Conservation (phyloP, 345 rosid genomes). For the Carallia brachiata region DNA sequence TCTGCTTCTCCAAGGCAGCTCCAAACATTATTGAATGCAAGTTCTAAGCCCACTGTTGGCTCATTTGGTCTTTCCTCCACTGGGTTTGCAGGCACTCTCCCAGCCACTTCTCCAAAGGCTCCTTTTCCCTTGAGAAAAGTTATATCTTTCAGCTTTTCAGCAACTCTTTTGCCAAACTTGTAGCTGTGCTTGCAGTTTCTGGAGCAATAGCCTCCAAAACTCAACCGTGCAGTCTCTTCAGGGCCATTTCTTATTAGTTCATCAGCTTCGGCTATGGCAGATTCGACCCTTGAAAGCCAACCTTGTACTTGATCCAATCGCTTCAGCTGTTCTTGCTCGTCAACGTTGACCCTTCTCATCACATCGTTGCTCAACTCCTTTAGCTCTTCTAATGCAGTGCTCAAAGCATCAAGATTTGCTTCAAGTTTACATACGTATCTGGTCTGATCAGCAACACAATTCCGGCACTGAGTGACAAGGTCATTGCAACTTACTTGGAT, state of each 20-base stretch:
- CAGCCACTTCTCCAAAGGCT: too few species aligned
- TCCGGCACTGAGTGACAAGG: background rate
- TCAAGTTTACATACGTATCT: background rate
- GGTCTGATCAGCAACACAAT: background rate
- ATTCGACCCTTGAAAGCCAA: constrained; percentile 10
- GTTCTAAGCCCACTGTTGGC: too few species aligned
- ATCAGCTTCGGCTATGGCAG: background rate
- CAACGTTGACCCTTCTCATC: background rate
- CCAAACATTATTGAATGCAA: too few species aligned
- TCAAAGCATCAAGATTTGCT: background rate
- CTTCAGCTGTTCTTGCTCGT: background rate
- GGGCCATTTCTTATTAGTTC: background rate
- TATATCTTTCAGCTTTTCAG: too few species aligned
- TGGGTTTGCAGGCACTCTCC: too few species aligned
- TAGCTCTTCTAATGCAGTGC: background rate
- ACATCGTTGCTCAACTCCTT: background rate
- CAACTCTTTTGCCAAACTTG: background rate
- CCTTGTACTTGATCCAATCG: background rate
- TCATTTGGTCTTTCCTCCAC: too few species aligned
- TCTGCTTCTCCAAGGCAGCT: too few species aligned
- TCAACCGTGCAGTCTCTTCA: background rate
- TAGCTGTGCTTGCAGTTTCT: background rate
- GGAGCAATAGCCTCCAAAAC: constrained; percentile 6
- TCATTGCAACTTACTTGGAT: too few species aligned
- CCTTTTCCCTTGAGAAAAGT: too few species aligned